Evolutionary conservation across 352 stramenopile species (phyloP).

Genomic region (Phytopythium boreale): DNA sequence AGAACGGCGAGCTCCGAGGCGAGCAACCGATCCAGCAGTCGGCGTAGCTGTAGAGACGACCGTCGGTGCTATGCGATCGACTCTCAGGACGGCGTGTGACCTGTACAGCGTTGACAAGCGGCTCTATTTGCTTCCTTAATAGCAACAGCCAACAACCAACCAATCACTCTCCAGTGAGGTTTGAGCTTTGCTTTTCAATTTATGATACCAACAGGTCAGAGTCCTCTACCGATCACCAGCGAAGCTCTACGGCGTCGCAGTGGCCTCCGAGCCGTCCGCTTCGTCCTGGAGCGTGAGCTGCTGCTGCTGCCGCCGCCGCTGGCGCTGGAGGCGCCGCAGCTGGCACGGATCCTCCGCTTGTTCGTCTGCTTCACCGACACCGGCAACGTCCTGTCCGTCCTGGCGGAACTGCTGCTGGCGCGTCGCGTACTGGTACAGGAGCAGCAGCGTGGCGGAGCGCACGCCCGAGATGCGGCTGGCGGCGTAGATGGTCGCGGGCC

Average conservation of each 20-base stretch:
- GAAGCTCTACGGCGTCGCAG: neutral
- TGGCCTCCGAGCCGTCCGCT: neutral
- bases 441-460: constrained; percentile 68
- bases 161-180: neutral
- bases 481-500: constrained; percentile 93
- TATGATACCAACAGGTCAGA: neutral
- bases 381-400: constrained; percentile 11
- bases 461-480: constrained; percentile 93
- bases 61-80: no score
- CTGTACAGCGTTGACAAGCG: neutral
- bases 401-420: constrained; percentile 20
- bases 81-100: neutral
- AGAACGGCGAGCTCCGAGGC: neutral
- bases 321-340: neutral
- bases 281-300: neutral
- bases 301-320: constrained; percentile 8
- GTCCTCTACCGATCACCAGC: neutral
- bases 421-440: constrained; percentile 74
- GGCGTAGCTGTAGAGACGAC: no score
- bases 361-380: neutral
- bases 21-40: neutral
- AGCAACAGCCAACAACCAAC: neutral
- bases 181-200: neutral
- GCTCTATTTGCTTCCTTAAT: neutral
- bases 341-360: neutral